phyloP scores from a whole-genome alignment of 331 rosid species.

The Pyracantha coccinea region DNA sequence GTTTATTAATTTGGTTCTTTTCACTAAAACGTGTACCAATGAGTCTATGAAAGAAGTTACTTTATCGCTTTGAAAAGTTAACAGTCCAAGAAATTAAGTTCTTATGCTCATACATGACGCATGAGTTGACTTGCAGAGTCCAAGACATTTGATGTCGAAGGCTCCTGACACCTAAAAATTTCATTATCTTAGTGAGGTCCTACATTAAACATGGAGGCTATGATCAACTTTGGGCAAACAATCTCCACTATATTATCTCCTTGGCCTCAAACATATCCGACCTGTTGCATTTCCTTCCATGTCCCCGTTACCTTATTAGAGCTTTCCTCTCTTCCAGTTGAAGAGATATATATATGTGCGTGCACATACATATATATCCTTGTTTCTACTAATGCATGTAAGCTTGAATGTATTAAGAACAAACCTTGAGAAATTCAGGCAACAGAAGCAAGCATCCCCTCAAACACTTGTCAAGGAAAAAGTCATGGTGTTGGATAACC shows the following conservation, averaged over 20 bases:
- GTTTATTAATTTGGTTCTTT: neutral
- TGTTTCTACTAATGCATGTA: neutral
- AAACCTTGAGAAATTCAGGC: slow-evolving; percentile 82
- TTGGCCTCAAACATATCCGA: neutral
- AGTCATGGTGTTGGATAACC: slow-evolving; percentile 94
- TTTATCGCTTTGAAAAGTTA: neutral
- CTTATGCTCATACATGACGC: neutral
- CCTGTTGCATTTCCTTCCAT: neutral
- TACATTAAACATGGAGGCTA: neutral
- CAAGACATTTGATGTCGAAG: too few relatives aligned
- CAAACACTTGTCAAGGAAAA: slow-evolving; percentile 90
- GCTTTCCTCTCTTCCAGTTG: neutral
- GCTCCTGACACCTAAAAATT: neutral
- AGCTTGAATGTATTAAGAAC: slow-evolving; percentile 1
- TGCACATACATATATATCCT: neutral
- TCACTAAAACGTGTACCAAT: too few relatives aligned
- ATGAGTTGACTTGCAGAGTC: neutral
- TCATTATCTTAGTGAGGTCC: neutral
- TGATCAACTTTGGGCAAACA: neutral
- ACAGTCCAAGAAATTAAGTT: neutral
- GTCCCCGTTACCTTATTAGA: neutral
- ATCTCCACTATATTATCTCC: neutral
- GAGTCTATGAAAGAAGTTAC: neutral
- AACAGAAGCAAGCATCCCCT: slow-evolving; percentile 89
- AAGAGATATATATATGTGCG: neutral